Evolutionary conservation across 2,329 filamentous ascomycete species (phyloP).

Genomic region (Epichloe sylvatica): DNA sequence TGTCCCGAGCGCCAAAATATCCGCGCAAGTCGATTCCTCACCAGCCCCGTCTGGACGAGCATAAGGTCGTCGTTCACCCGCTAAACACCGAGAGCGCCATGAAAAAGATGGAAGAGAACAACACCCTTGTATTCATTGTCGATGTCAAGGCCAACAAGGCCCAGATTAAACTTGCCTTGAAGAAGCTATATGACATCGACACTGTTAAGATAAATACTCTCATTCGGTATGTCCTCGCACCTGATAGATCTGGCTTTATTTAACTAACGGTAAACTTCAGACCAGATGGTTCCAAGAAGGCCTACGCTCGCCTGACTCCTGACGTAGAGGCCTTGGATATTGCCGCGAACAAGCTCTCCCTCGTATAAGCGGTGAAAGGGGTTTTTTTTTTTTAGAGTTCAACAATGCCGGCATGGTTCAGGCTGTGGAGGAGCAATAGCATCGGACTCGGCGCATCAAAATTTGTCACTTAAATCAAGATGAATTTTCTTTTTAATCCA

Average conservation of each 20-base stretch:
- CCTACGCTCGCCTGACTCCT: constrained; percentile 84
- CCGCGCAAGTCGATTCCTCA: constrained; percentile 89
- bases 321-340: constrained; percentile 99
- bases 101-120: constrained; percentile 99
- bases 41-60: constrained; percentile 83
- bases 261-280: constrained; percentile 18
- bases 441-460: constrained; percentile 25
- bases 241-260: background rate
- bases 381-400: constrained; percentile 12
- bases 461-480: constrained; percentile 19
- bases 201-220: constrained; percentile 99
- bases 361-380: constrained; percentile 54
- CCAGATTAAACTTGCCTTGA: constrained; percentile 95
- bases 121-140: constrained; percentile 97
- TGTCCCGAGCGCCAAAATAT: constrained; percentile 88
- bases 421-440: constrained; percentile 21
- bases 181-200: constrained; percentile 99
- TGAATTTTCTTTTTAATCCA: constrained; percentile 19
- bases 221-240: constrained; percentile 55
- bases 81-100: constrained; percentile 99
- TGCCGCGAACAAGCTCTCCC: constrained; percentile 94
- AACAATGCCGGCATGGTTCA: constrained; percentile 27
- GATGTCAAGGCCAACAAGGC: constrained; percentile 98
- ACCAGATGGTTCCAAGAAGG: constrained; percentile 97
- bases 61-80: constrained; percentile 95